These are phyloP conservation scores for Reticulascus tulasneorum DNA, from an alignment of 2,329 filamentous ascomycete species.

Conservation along the genomic window DNA sequence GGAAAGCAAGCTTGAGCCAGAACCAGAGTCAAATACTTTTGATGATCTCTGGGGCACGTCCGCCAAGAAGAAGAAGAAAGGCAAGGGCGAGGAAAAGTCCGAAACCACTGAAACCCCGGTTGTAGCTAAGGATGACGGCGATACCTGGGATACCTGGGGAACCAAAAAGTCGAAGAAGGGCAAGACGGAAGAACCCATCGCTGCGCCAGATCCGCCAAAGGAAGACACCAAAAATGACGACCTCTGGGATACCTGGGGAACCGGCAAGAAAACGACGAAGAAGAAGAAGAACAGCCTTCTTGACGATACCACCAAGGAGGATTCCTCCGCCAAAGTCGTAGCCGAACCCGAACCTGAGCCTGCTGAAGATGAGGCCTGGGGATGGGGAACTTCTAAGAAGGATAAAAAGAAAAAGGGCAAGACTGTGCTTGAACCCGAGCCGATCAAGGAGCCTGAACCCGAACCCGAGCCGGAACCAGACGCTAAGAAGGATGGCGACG, in stretches of 20 bases:
- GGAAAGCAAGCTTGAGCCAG: too few species aligned
- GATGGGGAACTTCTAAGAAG: slow-evolving; percentile 32
- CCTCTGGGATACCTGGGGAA: slow-evolving; percentile 20
- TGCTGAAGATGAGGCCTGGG: slow-evolving; percentile 28
- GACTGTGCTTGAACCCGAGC: slow-evolving; percentile 18
- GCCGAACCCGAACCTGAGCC: slow-evolving; percentile 20
- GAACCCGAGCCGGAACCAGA: slow-evolving; percentile 10
- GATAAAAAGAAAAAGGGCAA: slow-evolving; percentile 39
- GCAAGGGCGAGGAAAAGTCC: slow-evolving; percentile 30
- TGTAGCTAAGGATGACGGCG: too few species aligned
- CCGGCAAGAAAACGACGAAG: slow-evolving; percentile 22
- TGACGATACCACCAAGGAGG: too few species aligned
- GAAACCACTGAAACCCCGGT: slow-evolving; percentile 20
- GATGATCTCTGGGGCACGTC: slow-evolving; percentile 30
- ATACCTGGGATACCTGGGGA: slow-evolving; percentile 36
- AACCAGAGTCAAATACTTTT: too few species aligned
- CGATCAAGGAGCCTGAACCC: slow-evolving; percentile 21
- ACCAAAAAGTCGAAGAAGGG: slow-evolving; percentile 30
- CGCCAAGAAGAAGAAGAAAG: slow-evolving; percentile 43
- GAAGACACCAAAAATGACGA: slow-evolving; percentile 18
- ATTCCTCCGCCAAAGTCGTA: slow-evolving; percentile 17
- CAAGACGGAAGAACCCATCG: slow-evolving; percentile 38
- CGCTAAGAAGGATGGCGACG: slow-evolving; percentile 21
- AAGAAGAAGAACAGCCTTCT: too few species aligned
- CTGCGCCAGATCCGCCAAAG: slow-evolving; percentile 16